Evolutionary conservation across 148 eudicot genomes (phyloP).

Genomic region (Linanthus parryae): DNA sequence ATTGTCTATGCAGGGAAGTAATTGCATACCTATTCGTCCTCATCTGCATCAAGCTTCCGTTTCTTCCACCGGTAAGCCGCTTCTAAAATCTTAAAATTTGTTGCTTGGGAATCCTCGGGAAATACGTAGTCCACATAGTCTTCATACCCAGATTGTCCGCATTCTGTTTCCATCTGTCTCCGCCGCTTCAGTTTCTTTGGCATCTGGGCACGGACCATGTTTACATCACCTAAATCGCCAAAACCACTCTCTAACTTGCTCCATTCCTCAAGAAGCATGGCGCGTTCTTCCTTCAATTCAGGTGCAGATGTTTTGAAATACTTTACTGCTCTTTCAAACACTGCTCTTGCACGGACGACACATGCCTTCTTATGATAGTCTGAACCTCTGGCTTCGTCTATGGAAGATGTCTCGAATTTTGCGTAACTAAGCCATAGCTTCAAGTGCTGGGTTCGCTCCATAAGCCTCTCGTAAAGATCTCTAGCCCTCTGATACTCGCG

Average conservation of each 20-base stretch:
- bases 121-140: constrained; percentile 63
- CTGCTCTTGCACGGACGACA: too few relatives aligned
- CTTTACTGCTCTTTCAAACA: constrained; percentile 74
- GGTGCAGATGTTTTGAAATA: constrained; percentile 74
- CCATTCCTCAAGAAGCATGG: constrained; percentile 94
- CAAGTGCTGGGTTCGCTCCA: constrained; percentile 83
- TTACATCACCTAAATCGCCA: constrained; percentile 67
- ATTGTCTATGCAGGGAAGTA: too few relatives aligned
- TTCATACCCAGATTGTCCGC: constrained; percentile 87
- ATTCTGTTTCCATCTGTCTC: constrained; percentile 63
- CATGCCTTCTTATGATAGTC: constrained; percentile 57
- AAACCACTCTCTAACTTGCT: constrained; percentile 52
- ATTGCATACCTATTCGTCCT: too few relatives aligned
- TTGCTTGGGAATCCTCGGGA: constrained; percentile 51
- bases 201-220: constrained; percentile 53
- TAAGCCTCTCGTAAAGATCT: constrained; percentile 83
- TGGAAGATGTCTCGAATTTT: constrained; percentile 75
- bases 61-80: constrained; percentile 73
- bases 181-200: constrained; percentile 94
- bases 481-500: constrained; percentile 76
- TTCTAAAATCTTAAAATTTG: constrained; percentile 54
- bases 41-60: constrained; percentile 32
- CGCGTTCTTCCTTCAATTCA: constrained; percentile 86
- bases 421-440: constrained; percentile 98
- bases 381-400: constrained; percentile 46